Conservation (phyloP, 2,329 filamentous ascomycete species). For the Botryotinia convoluta region DNA sequence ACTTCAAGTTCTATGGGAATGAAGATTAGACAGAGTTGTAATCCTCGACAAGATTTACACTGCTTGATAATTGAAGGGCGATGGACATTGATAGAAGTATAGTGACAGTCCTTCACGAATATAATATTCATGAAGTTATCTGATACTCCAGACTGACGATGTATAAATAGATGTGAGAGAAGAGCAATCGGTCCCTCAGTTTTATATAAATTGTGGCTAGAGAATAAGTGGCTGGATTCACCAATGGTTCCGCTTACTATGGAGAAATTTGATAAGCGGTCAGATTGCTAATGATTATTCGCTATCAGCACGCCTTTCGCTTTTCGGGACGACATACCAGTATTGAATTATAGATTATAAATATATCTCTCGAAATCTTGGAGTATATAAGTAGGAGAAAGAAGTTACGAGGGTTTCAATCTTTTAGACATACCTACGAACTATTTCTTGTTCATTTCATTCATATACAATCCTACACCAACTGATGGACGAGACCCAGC, state of each 20-base stretch:
- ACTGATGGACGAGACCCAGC: conserved; percentile 40
- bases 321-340: not conserved
- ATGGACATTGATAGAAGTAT: not conserved
- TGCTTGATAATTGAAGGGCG: too few relatives aligned
- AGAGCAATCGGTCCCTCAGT: not conserved
- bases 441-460: not conserved
- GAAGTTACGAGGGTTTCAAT: not conserved
- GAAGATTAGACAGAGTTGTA: not conserved
- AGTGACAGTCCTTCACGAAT: not conserved
- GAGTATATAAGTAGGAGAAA: not conserved
- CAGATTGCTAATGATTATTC: not conserved
- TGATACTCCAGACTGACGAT: not conserved
- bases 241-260: not conserved
- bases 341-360: not conserved
- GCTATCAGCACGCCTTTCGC: not conserved
- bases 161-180: not conserved
- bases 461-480: not conserved
- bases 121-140: not conserved
- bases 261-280: not conserved
- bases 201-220: not conserved
- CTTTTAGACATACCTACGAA: not conserved
- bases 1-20: not conserved
- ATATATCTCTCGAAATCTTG: not conserved
- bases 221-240: not conserved
- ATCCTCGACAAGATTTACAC: not conserved